Evolutionary conservation across 208 protist genomes (phyloP), one percentile per base, ranked within the genome.

Genomic region (Tritrichomonas foetus): DNA sequence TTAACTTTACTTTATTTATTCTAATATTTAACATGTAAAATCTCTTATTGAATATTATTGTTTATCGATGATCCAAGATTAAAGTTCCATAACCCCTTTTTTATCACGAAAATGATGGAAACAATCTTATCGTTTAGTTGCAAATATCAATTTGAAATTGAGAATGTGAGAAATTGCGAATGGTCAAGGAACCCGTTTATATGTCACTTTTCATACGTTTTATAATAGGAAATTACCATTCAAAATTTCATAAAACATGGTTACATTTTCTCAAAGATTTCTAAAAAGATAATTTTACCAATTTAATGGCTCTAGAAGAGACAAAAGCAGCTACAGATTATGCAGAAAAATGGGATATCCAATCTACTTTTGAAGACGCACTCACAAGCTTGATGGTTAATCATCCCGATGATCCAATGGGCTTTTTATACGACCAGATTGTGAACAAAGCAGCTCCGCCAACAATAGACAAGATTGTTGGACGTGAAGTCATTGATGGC

Each of bases 391-490:
- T 89, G 33, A 25, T 89, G 3, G 41, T 89, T 39, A 39, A 25
- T 57, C 78, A 89, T 57, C 78, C 78, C 13, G 47, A 89, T 16
- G 78, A 89, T 50, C 78, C 78, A 57, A 89, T 89, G 78, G 47
- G 78, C 33, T 89, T 61, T 89, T 57, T 89, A 57, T 57, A 89
- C 22, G 47, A 89, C 57, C 78, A 89, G 57, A 89, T 89, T 89
- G 78, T 57, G 27, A 16, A 13, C 9, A 53, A 89, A 53, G 41
- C 78, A 39, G 78, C 78, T 55, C 78, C 78, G 22, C 78, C 78
- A 39, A 57, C 47, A 39, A 89, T 89, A 30, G 47, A 57, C 39
- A 89, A 89, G 44, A 33, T 89, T 39, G 9, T 89, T 61, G 78
- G 78, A n/a, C 5, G 78, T 11, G 78, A 89, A 89, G 47, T 89